Conservation (phyloP, 352 stramenopile genomes). For the Phytophthora podocarpi region DNA sequence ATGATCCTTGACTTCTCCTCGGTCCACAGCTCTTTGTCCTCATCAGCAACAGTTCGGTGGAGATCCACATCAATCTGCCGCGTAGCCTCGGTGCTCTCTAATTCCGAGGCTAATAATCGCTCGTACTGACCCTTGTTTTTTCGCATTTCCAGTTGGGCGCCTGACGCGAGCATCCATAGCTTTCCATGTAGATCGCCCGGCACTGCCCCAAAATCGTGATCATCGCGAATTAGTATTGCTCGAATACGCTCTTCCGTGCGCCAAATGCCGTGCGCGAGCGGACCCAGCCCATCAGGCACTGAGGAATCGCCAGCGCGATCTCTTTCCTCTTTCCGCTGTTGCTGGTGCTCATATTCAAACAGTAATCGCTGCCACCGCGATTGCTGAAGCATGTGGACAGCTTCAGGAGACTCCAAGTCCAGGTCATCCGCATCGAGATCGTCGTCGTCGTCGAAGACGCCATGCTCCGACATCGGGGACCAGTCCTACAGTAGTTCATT, state of each 20-base stretch:
- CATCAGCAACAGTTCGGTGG: conserved; percentile 67
- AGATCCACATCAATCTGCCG: conserved; percentile 88
- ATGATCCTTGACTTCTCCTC: conserved; percentile 76
- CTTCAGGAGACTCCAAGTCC: conserved; percentile 47
- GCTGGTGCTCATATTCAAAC: conserved; percentile 72
- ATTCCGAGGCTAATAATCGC: conserved; percentile 51
- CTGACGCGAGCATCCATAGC: conserved; percentile 82
- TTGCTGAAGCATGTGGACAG: conserved; percentile 56
- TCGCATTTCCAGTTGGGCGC: conserved; percentile 69
- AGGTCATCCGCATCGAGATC: conserved; percentile 37
- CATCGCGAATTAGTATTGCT: conserved; percentile 64
- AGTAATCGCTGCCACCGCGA: conserved; percentile 67
- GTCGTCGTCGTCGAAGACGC: conserved; percentile 46
- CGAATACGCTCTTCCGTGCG: conserved; percentile 82
- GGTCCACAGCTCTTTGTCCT: conserved; percentile 69
- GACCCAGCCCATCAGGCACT: conserved; percentile 54
- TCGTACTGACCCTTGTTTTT: conserved; percentile 63
- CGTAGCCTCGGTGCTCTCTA: conserved; percentile 70
- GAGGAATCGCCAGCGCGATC: conserved; percentile 37
- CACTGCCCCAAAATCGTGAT: conserved; percentile 56
- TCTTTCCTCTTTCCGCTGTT: conserved; percentile 51
- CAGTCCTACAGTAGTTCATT: conserved; percentile 39
- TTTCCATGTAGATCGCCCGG: conserved; percentile 76
- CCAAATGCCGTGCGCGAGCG: conserved; percentile 81
- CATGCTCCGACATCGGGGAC: conserved; percentile 50